Conservation (phyloP, 176 grass and related monocot species). For the barley (Hordeum vulgare) region MorexV3_pseudomolecules_assembly NC_058519.1:377328721-377329220, state of each 20-base stretch:
- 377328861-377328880: neutral
- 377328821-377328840: neutral
- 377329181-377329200: neutral
- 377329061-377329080: conserved; percentile 80
- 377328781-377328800: conserved; percentile 98
- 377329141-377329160: neutral
- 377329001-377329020: neutral
- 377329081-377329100: conserved; percentile 95
- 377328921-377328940: conserved; percentile 93
- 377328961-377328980: neutral
- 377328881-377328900: conserved; percentile 55
- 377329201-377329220: neutral
- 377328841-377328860: neutral
- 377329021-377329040: conserved; percentile 39
- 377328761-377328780: conserved; percentile 97
- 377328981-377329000: neutral
- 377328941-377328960: conserved; percentile 88
- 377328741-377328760: conserved; percentile 87
- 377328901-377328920: conserved; percentile 90
- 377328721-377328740: conserved; percentile 43
- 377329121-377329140: conserved; percentile 17
- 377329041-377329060: conserved; percentile 94
- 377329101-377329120: conserved; percentile 83
- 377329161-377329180: neutral
- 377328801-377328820: conserved; percentile 59